Base-by-base conservation (phyloP, 208 protist genomes). In the Plasmodiophora brassicae region DNA sequence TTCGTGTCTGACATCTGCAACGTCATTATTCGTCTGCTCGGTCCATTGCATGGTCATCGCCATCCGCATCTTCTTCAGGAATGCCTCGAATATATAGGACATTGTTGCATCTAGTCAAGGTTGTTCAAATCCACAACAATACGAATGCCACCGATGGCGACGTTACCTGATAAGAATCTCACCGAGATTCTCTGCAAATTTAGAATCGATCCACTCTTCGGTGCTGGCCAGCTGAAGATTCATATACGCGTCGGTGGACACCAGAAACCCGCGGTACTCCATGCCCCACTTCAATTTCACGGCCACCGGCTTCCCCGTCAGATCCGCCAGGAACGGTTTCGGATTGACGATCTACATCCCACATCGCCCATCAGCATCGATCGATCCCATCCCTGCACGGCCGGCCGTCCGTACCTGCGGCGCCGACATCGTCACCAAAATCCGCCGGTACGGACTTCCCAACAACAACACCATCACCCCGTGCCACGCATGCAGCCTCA, bases 211-310 rank as follows among this genome's bases (percentile, higher is more conserved):
- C 84, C 87, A 96, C 88, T 97, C 95, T 88, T 97, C 95, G 1
- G 94, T 95, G 88, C 92, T 94, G 1, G 90, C 93, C 14, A 96
- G 84, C 88, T 95, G 88, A 60, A 45, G 90, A 90, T 99, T 99
- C 97, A 99, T 98, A 92, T 98, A 99, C 25, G 93, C 86, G 90
- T 99, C 98, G 38, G 95, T 94, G 39, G 97, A 97, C 35, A 98
- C 93, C 0, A 98, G 91, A 35, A 93, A 94, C 10, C 97, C 91
- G 90, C 95, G 94, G 93, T 99, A 99, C 90, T 99, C 96, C 60
- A 97, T 96, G 38, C 98, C 98, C 97, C 98, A 99, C 92, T 99
- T 99, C 85, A 98, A 96, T 92, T 98, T 98, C 25, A 98, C 96
- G 14, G 96, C 90, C n/a, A 99, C 94, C 1, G 93, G 93, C 84